A percentile compares a stretch with the other conserved stretches of the same genome.
phyloP scores from a whole-genome alignment of 2,329 filamentous ascomycete genomes.

The Emmonsiellopsis sp. region DNA sequence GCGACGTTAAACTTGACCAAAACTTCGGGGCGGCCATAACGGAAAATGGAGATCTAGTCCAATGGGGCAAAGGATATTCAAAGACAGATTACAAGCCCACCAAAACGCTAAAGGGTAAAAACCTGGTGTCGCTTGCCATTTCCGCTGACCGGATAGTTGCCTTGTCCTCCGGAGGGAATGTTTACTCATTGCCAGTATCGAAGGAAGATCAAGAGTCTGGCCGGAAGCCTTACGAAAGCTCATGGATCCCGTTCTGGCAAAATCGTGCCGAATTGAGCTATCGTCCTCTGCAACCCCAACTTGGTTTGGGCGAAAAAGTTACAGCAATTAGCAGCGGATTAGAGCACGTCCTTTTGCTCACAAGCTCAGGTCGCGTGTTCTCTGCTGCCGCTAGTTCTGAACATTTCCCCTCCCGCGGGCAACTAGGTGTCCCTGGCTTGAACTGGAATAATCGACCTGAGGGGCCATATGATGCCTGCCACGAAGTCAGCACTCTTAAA shows the following conservation, averaged over 20 bases:
- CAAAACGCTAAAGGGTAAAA: constrained; percentile 68
- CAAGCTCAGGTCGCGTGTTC: constrained; percentile 75
- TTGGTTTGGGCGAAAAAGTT: constrained; percentile 63
- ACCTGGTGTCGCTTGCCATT: constrained; percentile 65
- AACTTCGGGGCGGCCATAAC: constrained; percentile 78
- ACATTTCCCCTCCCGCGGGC: constrained; percentile 70
- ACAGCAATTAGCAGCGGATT: constrained; percentile 65
- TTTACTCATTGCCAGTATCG: constrained; percentile 78
- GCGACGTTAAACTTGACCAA: constrained; percentile 77
- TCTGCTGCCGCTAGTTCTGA: constrained; percentile 73
- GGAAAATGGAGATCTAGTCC: constrained; percentile 77
- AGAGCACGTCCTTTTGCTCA: constrained; percentile 80
- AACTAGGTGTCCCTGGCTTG: constrained; percentile 77
- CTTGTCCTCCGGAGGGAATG: constrained; percentile 60
- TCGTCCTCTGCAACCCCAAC: constrained; percentile 58
- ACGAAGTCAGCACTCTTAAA: constrained; percentile 64
- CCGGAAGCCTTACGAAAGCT: constrained; percentile 52
- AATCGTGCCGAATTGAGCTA: constrained; percentile 54
- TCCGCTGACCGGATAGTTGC: constrained; percentile 78
- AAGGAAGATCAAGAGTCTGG: constrained; percentile 59
- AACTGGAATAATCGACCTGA: constrained; percentile 67
- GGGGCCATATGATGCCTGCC: constrained; percentile 70
- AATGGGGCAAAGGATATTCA: constrained; percentile 79
- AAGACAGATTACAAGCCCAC: constrained; percentile 53
- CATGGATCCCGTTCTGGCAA: constrained; percentile 69